Percentiles rank a stretch among this genome's conserved stretches.
These are phyloP conservation scores for Phytophthora cactorum DNA, from an alignment of 352 stramenopile species.

Conservation along the genomic window DNA sequence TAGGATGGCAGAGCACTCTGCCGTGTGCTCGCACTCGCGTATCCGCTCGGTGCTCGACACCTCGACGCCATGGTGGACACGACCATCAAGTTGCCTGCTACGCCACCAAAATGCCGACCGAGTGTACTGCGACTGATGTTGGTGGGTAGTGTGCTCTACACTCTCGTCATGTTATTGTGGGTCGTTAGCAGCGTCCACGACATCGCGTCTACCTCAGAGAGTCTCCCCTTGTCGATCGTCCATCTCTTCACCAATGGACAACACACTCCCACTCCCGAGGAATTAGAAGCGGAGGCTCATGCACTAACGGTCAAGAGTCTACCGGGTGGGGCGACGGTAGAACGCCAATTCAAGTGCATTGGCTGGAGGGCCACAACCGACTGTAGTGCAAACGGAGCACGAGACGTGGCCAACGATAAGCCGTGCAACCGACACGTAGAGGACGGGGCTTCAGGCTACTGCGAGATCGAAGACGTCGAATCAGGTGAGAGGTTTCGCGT, in stretches of 20 bases:
- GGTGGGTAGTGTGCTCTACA: slow-evolving; percentile 27
- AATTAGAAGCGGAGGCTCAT: slow-evolving; percentile 19
- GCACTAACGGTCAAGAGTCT: slow-evolving; percentile 18
- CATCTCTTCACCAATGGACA: slow-evolving; percentile 19
- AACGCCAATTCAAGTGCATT: slow-evolving; percentile 30
- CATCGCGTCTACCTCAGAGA: slow-evolving; percentile 8
- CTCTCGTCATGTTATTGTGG: slow-evolving; percentile 8
- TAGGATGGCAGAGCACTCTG: slow-evolving; percentile 3
- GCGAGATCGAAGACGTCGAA: slow-evolving; percentile 34
- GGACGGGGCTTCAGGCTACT: slow-evolving; percentile 24
- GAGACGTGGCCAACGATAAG: slow-evolving; percentile 27
- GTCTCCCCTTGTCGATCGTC: slow-evolving; percentile 23
- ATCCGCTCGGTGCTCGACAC: slow-evolving; percentile 5
- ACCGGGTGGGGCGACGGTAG: slow-evolving; percentile 14
- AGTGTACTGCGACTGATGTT: slow-evolving; percentile 26
- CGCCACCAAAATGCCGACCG: slow-evolving; percentile 26
- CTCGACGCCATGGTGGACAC: slow-evolving; percentile 23
- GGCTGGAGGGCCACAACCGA: slow-evolving; percentile 27
- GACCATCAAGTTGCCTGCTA: slow-evolving; percentile 6
- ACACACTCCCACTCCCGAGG: slow-evolving; percentile 19
- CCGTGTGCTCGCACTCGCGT: slow-evolving; percentile 9
- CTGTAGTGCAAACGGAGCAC: slow-evolving; percentile 20
- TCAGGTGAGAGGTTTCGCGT: slow-evolving; percentile 40
- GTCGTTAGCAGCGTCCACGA: slow-evolving; percentile 25
- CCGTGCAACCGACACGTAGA: slow-evolving; percentile 26